Conservation (phyloP, 768 basidiomycete species). For the Tephrocybe sp. region DNA sequence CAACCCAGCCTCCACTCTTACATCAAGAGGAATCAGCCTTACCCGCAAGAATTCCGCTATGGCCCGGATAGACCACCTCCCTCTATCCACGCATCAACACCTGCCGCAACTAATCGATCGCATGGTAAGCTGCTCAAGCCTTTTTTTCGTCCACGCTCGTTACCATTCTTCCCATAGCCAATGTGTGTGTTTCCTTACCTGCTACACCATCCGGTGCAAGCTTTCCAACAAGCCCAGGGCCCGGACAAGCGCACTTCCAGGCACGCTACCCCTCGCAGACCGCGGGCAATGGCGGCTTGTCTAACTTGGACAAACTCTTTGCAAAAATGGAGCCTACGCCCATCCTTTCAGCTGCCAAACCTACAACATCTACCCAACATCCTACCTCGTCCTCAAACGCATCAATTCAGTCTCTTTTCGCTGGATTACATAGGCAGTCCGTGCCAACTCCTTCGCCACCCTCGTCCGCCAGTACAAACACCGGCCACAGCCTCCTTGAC, state of each 20-base stretch:
- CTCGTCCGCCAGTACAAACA: conserved; percentile 27
- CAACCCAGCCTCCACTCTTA: conserved; percentile 55
- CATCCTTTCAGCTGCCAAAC: conserved; percentile 7
- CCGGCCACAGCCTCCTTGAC: conserved; percentile 63
- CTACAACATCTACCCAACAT: conserved; percentile 29
- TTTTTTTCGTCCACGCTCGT: background rate
- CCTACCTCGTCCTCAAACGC: conserved; percentile 26
- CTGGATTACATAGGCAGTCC: conserved; percentile 25
- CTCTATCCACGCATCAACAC: conserved; percentile 38
- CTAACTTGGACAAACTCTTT: conserved; percentile 50
- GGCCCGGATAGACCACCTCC: conserved; percentile 68
- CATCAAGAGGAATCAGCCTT: conserved; percentile 63
- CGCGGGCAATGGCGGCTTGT: conserved; percentile 27
- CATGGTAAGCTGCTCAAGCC: conserved; percentile 14
- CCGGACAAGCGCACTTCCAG: conserved; percentile 4
- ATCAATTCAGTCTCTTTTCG: conserved; percentile 49
- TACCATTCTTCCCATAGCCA: conserved; percentile 5
- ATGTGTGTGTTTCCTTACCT: background rate
- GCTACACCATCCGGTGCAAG: conserved; percentile 1
- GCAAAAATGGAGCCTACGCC: conserved; percentile 36
- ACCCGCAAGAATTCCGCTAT: conserved; percentile 73
- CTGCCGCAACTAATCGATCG: conserved; percentile 23
- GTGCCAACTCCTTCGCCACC: conserved; percentile 12
- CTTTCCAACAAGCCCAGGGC: conserved; percentile 6
- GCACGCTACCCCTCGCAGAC: conserved; percentile 15